phyloP scores from a whole-genome alignment of 1,284 basidiomycete genomes.

The Caloboletus inedulis region DNA sequence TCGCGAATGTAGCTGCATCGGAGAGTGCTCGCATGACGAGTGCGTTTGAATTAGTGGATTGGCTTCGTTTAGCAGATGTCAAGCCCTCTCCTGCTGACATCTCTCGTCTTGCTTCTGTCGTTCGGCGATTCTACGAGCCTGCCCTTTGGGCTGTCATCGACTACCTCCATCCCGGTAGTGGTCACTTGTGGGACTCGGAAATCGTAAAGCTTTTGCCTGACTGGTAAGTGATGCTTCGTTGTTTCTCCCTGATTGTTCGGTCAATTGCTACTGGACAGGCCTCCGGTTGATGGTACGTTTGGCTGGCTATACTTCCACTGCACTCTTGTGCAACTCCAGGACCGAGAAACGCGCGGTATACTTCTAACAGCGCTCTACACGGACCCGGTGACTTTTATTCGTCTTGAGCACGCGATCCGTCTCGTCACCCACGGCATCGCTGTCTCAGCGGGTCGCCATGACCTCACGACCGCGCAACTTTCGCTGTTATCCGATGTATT shows the following conservation, averaged over 20 bases:
- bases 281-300: slow-evolving; percentile 33
- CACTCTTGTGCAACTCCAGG: slow-evolving; percentile 19
- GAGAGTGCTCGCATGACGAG: slow-evolving; percentile 31
- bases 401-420: slow-evolving; percentile 37
- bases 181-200: slow-evolving; percentile 40
- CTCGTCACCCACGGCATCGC: slow-evolving; percentile 42
- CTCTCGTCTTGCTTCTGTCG: slow-evolving; percentile 36
- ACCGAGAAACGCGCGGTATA: slow-evolving; percentile 20
- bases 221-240: slow-evolving; percentile 29
- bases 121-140: slow-evolving; percentile 42
- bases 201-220: slow-evolving; percentile 19
- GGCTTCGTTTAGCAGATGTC: slow-evolving; percentile 48
- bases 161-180: slow-evolving; percentile 41
- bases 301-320: slow-evolving; percentile 47
- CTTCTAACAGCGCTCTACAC: slow-evolving; percentile 36
- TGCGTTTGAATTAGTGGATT: slow-evolving; percentile 58
- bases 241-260: neutral
- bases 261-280: slow-evolving; percentile 9
- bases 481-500: slow-evolving; percentile 38
- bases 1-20: slow-evolving; percentile 34
- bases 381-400: slow-evolving; percentile 20
- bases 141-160: slow-evolving; percentile 44
- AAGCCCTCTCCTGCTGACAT: slow-evolving; percentile 38
- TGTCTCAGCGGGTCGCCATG: slow-evolving; percentile 15
- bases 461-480: slow-evolving; percentile 30